A percentile compares a stretch with the other conserved stretches of the same genome.
Conservation (phyloP, 2,329 filamentous ascomycete genomes). For the Aspergillus tanneri region DNA sequence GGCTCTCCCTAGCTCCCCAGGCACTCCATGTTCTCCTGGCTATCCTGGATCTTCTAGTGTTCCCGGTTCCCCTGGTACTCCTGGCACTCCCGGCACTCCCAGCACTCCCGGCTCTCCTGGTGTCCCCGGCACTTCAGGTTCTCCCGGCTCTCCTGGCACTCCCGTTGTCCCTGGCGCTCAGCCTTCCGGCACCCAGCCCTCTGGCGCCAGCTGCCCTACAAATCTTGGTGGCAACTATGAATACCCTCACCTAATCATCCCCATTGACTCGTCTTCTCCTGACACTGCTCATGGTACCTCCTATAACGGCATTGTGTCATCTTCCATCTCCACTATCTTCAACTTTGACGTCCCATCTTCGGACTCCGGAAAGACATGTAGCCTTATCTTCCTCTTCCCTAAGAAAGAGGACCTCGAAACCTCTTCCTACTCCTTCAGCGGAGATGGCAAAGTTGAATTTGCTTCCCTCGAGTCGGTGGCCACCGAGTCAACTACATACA, state of each 20-base stretch:
- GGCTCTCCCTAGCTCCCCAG: neutral
- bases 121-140: constrained; percentile 8
- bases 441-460: constrained; percentile 56
- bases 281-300: constrained; percentile 54
- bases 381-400: constrained; percentile 66
- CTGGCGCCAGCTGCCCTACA: constrained; percentile 43
- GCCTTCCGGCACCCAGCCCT: constrained; percentile 17
- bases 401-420: constrained; percentile 57
- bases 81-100: constrained; percentile 6
- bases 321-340: constrained; percentile 59
- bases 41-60: neutral
- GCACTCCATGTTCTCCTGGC: neutral
- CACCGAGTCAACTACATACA: constrained; percentile 52
- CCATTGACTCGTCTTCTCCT: constrained; percentile 56
- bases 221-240: constrained; percentile 50
- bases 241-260: constrained; percentile 63
- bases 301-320: constrained; percentile 57
- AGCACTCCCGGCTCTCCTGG: constrained; percentile 9
- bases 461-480: constrained; percentile 50
- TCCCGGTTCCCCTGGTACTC: neutral
- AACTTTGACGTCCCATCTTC: constrained; percentile 64
- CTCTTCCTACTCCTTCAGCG: constrained; percentile 56
- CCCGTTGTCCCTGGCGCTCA: constrained; percentile 6
- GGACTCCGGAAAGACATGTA: constrained; percentile 60
- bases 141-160: constrained; percentile 9